phyloP scores from a whole-genome alignment of 2,329 filamentous ascomycete species.

The Ophiosphaerella korrae region DNA sequence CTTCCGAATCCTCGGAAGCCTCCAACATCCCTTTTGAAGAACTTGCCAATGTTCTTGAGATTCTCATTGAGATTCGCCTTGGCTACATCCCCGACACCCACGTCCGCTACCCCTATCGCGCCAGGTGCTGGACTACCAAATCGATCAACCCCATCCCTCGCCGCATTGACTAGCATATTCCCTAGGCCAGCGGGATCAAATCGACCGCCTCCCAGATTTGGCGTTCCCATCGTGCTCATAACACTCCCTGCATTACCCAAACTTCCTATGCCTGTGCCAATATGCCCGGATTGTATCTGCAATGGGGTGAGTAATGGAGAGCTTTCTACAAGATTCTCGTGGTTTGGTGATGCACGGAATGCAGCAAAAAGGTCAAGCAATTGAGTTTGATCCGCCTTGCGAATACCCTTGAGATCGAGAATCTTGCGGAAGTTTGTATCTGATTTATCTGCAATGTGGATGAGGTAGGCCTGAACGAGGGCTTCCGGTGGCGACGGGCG shows the following conservation, averaged over 20 bases:
- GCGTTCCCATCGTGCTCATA: conserved; percentile 47
- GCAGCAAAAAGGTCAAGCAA: conserved; percentile 91
- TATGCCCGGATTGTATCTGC: conserved; percentile 41
- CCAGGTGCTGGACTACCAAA: conserved; percentile 63
- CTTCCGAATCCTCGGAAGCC: conserved; percentile 45
- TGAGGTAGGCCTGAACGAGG: conserved; percentile 94
- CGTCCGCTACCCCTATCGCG: conserved; percentile 31
- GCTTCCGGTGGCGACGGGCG: conserved; percentile 89
- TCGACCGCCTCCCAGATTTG: conserved; percentile 45
- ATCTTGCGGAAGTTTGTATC: conserved; percentile 97
- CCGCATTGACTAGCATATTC: conserved; percentile 85
- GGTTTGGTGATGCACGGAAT: conserved; percentile 69
- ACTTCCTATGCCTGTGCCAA: conserved; percentile 50
- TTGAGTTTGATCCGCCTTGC: conserved; percentile 77
- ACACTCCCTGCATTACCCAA: conserved; percentile 47
- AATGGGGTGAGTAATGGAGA: conserved; percentile 46
- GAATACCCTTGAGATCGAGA: conserved; percentile 90
- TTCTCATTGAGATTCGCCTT: conserved; percentile 87
- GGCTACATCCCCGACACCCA: conserved; percentile 27
- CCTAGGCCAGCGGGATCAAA: conserved; percentile 86
- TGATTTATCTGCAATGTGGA: conserved; percentile 92
- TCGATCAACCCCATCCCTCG: conserved; percentile 79
- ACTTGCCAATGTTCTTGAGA: conserved; percentile 92
- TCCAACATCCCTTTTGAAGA: conserved; percentile 87
- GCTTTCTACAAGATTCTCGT: conserved; percentile 64